Conservation (phyloP, 805 yeast genomes). For the Hanseniaspora lachancei region DNA sequence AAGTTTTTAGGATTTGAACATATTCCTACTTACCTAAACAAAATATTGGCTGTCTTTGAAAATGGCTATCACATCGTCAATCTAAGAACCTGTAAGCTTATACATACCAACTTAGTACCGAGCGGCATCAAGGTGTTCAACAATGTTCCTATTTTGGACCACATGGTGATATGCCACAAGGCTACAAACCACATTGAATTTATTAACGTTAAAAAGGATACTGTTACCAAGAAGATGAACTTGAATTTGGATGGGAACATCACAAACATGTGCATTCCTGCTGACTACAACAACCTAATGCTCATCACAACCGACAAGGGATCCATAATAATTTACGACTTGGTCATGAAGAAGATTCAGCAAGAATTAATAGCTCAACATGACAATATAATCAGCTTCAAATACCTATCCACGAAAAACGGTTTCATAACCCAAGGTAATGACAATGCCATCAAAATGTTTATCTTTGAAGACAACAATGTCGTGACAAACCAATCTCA, state of each 20-base stretch:
- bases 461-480: conserved; percentile 57
- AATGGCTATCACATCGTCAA: conserved; percentile 51
- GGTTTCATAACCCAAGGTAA: conserved; percentile 80
- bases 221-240: conserved; percentile 35
- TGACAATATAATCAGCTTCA: conserved; percentile 66
- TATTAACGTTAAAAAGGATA: conserved; percentile 36
- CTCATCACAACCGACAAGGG: conserved; percentile 8
- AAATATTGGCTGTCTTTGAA: conserved; percentile 70
- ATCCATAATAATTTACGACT: conserved; percentile 7
- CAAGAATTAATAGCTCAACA: conserved; percentile 55
- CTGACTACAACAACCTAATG: conserved; percentile 6
- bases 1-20: conserved; percentile 37
- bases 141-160: conserved; percentile 66
- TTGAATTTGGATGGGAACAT: conserved; percentile 44
- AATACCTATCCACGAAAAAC: conserved; percentile 83
- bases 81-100: conserved; percentile 54
- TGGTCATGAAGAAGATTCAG: conserved; percentile 5
- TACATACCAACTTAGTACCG: conserved; percentile 32
- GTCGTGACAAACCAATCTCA: conserved; percentile 28
- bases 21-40: conserved; percentile 85
- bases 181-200: conserved; percentile 48
- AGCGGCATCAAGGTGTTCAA: conserved; percentile 46
- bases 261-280: conserved; percentile 8
- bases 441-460: conserved; percentile 80
- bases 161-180: conserved; percentile 67